Base-by-base conservation (phyloP, 352 stramenopile genomes). In the Phytopythium delawarense region DNA sequence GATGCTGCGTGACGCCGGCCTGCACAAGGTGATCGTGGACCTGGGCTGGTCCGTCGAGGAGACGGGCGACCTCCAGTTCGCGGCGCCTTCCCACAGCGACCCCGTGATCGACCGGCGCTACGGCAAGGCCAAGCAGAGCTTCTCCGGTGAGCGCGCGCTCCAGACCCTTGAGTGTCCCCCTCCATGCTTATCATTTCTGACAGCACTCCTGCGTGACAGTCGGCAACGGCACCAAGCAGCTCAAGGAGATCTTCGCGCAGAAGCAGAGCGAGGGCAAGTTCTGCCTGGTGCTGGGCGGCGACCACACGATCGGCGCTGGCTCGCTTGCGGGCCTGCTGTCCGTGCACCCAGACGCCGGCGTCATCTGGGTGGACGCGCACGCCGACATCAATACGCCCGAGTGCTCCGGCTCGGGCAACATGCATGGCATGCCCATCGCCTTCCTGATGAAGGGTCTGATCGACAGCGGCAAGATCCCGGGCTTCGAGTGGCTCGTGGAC, bases 351-450 rank as follows among this genome's bases (percentile, higher is more conserved):
- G 79, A 98, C 61, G 95, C 94, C 11, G 94, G 95, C 44, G 79
- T 99, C 45, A 97, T 99, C 71, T 99, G 97, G 97, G 94, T 99
- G 40, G 97, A 99, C 70, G 97, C 97, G 7, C 97, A 99, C 78
- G 97, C 96, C 46, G 97, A 99, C 81, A 94, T 99, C 64, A 99
- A 99, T 81, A 98, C 93, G n/a, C 97, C 97, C 2, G 60, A 74
- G 25, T 86, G 81, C 18, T 97, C 87, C 21, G 89, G 76, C 49
- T 94, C 85, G 65, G 97, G 97, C 46, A 99, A 99, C 71, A 98
- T 99, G 91, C 97, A 99, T 78, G 97, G 97, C 46, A 99, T 99
- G 97, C 97, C 97, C 0, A 82, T 99, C 49, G 89, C 93, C 39
- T 91, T 99, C 69, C 71, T 98, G 32, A 97, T 98, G 80, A 70